phyloP scores from a whole-genome alignment of 805 yeast genomes.

The Cyberlindnera veronae region DNA sequence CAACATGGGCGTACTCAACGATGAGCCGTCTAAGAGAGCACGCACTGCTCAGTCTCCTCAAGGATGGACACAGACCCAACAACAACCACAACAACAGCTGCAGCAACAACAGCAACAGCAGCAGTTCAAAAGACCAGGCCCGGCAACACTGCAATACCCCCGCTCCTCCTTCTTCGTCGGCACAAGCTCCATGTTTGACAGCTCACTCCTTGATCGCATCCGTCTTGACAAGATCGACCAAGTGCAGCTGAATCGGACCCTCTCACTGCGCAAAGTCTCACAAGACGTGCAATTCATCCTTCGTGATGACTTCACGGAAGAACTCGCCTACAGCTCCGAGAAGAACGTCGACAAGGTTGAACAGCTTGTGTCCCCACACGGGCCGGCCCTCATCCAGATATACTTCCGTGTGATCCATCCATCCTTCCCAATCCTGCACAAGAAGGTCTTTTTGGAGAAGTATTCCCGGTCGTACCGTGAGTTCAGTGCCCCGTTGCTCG shows the following conservation, averaged over 20 bases:
- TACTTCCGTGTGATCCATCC: constrained; percentile 89
- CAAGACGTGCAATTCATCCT: constrained; percentile 71
- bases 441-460: constrained; percentile 86
- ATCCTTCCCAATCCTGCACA: constrained; percentile 86
- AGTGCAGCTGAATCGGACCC: constrained; percentile 62
- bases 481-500: constrained; percentile 84
- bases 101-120: constrained; percentile 13
- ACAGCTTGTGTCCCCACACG: constrained; percentile 86
- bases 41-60: constrained; percentile 7
- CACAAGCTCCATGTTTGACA: constrained; percentile 81
- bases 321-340: constrained; percentile 63
- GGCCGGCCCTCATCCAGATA: constrained; percentile 71
- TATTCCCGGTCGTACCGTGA: constrained; percentile 89
- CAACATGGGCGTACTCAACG: constrained; percentile 24
- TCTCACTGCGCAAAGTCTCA: constrained; percentile 76
- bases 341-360: constrained; percentile 83
- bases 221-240: constrained; percentile 73
- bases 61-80: constrained; percentile 6
- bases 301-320: constrained; percentile 76
- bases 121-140: constrained; percentile 16
- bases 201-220: constrained; percentile 60
- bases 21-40: constrained; percentile 12
- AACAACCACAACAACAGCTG: constrained; percentile 8
- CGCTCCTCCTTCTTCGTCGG: constrained; percentile 88
- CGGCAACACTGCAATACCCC: constrained; percentile 79